Evolutionary conservation across 2,329 filamentous ascomycete genomes (phyloP).

Genomic region (Pseudogymnoascus sp.): DNA sequence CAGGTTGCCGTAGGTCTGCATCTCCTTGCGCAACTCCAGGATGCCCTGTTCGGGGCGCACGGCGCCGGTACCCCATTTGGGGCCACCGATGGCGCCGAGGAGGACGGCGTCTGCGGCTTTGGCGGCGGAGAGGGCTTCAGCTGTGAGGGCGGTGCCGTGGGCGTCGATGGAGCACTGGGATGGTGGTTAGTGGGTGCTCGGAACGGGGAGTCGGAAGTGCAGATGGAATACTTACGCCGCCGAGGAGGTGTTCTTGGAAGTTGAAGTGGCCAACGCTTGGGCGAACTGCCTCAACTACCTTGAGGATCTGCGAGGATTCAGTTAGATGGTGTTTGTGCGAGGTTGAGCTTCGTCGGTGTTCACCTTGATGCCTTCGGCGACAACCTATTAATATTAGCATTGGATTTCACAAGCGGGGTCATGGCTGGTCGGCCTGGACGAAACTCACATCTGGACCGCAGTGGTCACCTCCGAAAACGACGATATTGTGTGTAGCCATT

Average conservation of each 20-base stretch:
- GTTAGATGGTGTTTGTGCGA: not conserved
- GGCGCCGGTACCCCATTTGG: slow-evolving; percentile 84
- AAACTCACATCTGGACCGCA: slow-evolving; percentile 71
- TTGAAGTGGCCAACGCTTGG: slow-evolving; percentile 71
- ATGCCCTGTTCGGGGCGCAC: slow-evolving; percentile 91
- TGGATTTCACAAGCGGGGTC: slow-evolving; percentile 10
- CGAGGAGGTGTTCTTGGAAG: slow-evolving; percentile 81
- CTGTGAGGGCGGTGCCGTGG: slow-evolving; percentile 69
- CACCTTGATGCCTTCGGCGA: slow-evolving; percentile 80
- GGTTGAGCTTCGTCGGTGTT: not conserved
- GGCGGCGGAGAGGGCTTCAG: slow-evolving; percentile 73
- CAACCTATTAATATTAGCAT: slow-evolving; percentile 50
- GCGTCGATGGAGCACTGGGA: slow-evolving; percentile 78
- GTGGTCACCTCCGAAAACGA: slow-evolving; percentile 77
- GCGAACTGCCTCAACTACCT: slow-evolving; percentile 65
- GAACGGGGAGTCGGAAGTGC: slow-evolving; percentile 8
- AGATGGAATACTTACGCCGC: slow-evolving; percentile 61
- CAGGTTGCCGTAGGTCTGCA: slow-evolving; percentile 90
- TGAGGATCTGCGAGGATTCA: slow-evolving; percentile 57
- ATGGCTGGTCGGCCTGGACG: slow-evolving; percentile 7
- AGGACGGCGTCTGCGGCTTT: slow-evolving; percentile 84
- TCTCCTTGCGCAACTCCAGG: slow-evolving; percentile 83
- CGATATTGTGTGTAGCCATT: slow-evolving; percentile 69
- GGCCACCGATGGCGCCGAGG: slow-evolving; percentile 90
- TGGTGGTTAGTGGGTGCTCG: not conserved